Conservation (phyloP, 2,329 filamentous ascomycete genomes). For the Phialemoniopsis sp. region DNA sequence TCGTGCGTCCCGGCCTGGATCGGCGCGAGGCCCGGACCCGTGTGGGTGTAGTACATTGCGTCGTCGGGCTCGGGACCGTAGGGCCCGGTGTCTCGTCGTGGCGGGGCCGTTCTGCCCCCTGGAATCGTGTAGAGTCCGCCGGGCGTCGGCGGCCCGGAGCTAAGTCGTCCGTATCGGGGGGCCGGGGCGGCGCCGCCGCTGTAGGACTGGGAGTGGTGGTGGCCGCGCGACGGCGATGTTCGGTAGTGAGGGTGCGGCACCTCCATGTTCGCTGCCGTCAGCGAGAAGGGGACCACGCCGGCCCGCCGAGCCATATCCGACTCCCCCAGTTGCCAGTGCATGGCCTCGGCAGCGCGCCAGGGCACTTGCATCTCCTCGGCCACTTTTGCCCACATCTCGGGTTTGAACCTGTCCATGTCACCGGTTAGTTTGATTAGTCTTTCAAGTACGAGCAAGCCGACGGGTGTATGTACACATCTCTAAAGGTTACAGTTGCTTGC, state of each 20-base stretch:
- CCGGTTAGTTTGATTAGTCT: conserved; percentile 13
- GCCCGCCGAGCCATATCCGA: conserved; percentile 90
- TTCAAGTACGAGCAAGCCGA: too few relatives aligned
- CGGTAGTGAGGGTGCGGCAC: conserved; percentile 26
- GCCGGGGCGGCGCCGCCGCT: conserved; percentile 20
- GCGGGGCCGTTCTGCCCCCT: too few relatives aligned
- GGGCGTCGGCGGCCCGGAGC: not conserved
- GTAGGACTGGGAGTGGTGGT: conserved; percentile 44
- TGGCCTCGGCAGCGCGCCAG: conserved; percentile 92
- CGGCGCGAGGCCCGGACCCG: conserved; percentile 43
- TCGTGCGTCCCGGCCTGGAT: conserved; percentile 33
- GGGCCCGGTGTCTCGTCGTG: too few relatives aligned
- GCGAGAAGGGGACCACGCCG: conserved; percentile 80
- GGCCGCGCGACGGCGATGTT: conserved; percentile 30
- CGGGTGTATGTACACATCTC: too few relatives aligned
- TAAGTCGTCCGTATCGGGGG: conserved; percentile 4
- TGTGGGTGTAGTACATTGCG: not conserved
- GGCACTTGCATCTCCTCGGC: conserved; percentile 93
- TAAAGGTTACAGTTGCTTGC: too few relatives aligned
- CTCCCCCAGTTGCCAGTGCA: conserved; percentile 97
- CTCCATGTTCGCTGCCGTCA: conserved; percentile 48
- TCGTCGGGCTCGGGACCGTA: too few relatives aligned
- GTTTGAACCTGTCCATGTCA: conserved; percentile 69
- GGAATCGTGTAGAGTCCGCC: too few relatives aligned
- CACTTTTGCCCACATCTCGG: conserved; percentile 96